These are phyloP conservation scores for Tricholoma matsutake DNA, from an alignment of 768 basidiomycete genomes.

Conservation along the genomic window DNA sequence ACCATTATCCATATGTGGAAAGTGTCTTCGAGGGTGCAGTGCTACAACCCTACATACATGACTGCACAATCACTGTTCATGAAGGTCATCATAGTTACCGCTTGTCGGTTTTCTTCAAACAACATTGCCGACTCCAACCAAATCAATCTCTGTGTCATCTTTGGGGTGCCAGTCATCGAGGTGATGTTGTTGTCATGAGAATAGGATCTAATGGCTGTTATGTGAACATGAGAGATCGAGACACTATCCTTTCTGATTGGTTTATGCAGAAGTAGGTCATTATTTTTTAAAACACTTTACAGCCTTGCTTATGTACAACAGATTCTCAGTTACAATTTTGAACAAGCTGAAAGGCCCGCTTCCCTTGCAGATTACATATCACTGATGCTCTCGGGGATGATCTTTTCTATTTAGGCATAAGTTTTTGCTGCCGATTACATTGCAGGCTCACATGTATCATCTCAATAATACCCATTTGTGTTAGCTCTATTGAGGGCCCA, in stretches of 20 bases:
- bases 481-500: too few relatives aligned
- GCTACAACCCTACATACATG: not conserved
- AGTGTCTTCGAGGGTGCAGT: slow-evolving; percentile 1
- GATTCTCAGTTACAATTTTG: not conserved
- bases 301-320: not conserved
- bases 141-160: not conserved
- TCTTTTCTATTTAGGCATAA: too few relatives aligned
- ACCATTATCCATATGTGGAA: not conserved
- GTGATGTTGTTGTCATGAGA: not conserved
- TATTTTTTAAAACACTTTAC: not conserved
- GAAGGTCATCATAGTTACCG: not conserved
- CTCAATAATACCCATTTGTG: not conserved
- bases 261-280: not conserved
- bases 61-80: too few relatives aligned
- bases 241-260: slow-evolving; percentile 3
- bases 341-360: not conserved
- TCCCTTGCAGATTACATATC: not conserved
- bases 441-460: not conserved
- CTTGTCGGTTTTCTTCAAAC: slow-evolving; percentile 1
- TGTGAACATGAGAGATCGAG: slow-evolving; percentile 3
- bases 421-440: too few relatives aligned
- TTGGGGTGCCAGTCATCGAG: not conserved
- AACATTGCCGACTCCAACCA: not conserved
- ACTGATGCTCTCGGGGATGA: not conserved
- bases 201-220: not conserved